Percentiles rank a stretch among this genome's conserved stretches.
These are phyloP conservation scores for Aspergillus proliferans DNA, from an alignment of 2,329 filamentous ascomycete genomes.

Conservation along the genomic window DNA sequence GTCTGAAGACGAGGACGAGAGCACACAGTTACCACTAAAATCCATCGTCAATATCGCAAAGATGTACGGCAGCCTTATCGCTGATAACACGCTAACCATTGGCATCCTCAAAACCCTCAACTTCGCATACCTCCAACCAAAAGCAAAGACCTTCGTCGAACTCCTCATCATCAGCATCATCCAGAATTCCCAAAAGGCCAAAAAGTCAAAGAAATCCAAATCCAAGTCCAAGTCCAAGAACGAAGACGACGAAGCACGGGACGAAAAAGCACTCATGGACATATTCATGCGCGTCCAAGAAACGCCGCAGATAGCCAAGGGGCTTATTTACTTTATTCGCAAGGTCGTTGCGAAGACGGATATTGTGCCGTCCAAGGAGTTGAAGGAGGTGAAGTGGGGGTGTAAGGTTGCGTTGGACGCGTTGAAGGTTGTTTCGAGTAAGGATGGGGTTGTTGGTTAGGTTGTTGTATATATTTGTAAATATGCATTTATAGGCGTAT, in stretches of 20 bases:
- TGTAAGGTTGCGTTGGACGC: conserved; percentile 37
- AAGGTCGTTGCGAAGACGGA: conserved; percentile 66
- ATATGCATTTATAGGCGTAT: too few species aligned
- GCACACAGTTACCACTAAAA: conserved; percentile 44
- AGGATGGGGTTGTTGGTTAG: too few species aligned
- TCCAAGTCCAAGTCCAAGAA: conserved; percentile 16
- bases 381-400: conserved; percentile 45
- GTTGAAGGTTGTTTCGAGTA: conserved; percentile 29
- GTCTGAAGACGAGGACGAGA: conserved; percentile 48
- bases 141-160: conserved; percentile 73
- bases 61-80: conserved; percentile 58
- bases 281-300: conserved; percentile 61
- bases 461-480: neutral
- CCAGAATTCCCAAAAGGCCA: conserved; percentile 56
- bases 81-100: conserved; percentile 54
- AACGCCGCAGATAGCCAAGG: conserved; percentile 62
- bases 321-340: conserved; percentile 72
- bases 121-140: conserved; percentile 68
- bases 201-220: conserved; percentile 14
- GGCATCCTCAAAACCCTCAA: conserved; percentile 60
- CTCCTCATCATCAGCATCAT: conserved; percentile 71
- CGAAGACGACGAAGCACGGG: conserved; percentile 25
- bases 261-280: conserved; percentile 56
- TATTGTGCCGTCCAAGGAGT: conserved; percentile 46
- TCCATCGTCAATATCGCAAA: conserved; percentile 63